Base-by-base conservation (phyloP, 306 rosid species). In the Fagus sylvatica region DNA sequence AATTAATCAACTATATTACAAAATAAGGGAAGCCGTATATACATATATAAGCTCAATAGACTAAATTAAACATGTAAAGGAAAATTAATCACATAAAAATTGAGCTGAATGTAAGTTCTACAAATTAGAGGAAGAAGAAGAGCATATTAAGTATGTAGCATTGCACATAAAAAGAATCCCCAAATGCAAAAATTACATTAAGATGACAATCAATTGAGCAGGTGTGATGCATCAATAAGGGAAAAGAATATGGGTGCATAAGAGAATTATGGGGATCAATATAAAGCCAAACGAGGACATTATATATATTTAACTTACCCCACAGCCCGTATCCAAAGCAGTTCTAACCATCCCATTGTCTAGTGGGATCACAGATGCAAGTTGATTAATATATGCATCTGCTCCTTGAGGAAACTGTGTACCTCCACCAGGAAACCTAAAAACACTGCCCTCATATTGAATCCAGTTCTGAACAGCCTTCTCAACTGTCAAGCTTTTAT, bases 401-500 rank as follows among this genome's bases (percentile, higher is more conserved):
- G 97, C 96, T 64, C 97, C 97, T 3, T 83, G 83, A 55, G 96
- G 96, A 87, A 93, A 90, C 81, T 90, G 97, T 1, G 97, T 90
- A 74, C 97, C 96, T 48, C 97, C 96, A 80, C 96, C 92, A 0
- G 97, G 96, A 74, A 93, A 93, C 86, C 88, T 89, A 79, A 93
- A 90, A 74, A 93, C 92, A 79, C 84, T 88, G 62, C 97, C 97
- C 83, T 90, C 97, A 53, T 87, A 90, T 66, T 89, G 96, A 80
- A 90, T 89, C 97, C 97, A 93, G 78, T 93, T 93, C 82, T 93
- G 96, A 60, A 88, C 89, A 76, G 97, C 97, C 88, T 92, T 92
- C 86, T 90, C 97, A 65, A 92, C 92, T 19, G 96, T 88, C 84
- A 92, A 70, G 76, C 93, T 88, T 81, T 85, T 92, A 80, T 92